A percentile compares a stretch with the other conserved stretches of the same genome.
These are phyloP conservation scores for Beta macrorhiza DNA, from an alignment of 179 eudicot species.

Conservation along the genomic window DNA sequence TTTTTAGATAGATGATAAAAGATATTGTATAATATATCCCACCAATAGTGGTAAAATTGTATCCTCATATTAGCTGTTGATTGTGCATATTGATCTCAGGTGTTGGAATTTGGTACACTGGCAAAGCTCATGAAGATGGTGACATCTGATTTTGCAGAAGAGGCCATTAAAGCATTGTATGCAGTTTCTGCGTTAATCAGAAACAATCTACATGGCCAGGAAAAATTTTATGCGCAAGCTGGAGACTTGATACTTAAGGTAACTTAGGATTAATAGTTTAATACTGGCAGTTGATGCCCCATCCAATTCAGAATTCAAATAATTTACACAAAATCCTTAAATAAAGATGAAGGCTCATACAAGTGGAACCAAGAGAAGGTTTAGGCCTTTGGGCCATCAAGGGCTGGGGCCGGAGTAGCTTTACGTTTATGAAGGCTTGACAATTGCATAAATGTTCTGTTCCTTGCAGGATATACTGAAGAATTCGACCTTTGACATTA, in stretches of 20 bases:
- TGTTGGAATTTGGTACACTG: conserved; percentile 61
- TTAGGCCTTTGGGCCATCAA: background rate
- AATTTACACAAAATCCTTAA: background rate
- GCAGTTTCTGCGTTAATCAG: conserved; percentile 90
- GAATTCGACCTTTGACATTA: conserved; percentile 64
- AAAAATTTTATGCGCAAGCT: conserved; percentile 63
- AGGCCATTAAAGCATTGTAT: conserved; percentile 79
- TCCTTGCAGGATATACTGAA: conserved; percentile 71
- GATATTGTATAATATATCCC: background rate
- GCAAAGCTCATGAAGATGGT: conserved; percentile 68
- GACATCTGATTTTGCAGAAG: conserved; percentile 61
- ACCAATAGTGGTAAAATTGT: background rate
- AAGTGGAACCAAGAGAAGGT: background rate
- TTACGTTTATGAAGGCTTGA: conserved; percentile 18
- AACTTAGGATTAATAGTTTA: conserved; percentile 5
- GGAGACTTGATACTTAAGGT: conserved; percentile 92
- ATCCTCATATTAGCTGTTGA: background rate
- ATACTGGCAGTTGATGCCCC: background rate
- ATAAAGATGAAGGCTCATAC: too few species aligned
- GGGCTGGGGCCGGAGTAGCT: background rate
- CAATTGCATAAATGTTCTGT: conserved; percentile 15
- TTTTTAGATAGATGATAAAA: background rate
- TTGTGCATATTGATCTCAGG: conserved; percentile 36
- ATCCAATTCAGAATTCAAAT: background rate
- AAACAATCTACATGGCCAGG: conserved; percentile 64